Percentiles rank a stretch among this genome's conserved stretches.
These are phyloP conservation scores for Erucastrum elatum DNA, from an alignment of 345 rosid genomes.

Conservation along the genomic window DNA sequence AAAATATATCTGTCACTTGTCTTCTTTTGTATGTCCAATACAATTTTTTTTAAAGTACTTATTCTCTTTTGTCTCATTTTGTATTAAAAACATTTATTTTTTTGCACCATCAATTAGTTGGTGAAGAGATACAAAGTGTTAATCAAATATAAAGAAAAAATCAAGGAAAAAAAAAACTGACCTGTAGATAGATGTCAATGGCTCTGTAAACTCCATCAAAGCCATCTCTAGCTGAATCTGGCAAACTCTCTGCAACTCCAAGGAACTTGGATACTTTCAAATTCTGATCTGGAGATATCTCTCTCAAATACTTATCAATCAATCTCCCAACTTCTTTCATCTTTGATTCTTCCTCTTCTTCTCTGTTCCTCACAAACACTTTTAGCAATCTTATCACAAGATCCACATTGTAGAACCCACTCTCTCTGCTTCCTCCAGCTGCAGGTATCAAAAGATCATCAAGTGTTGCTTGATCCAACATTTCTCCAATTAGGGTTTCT, in stretches of 20 bases:
- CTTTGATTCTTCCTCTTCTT: slow-evolving; percentile 32
- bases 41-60: not conserved
- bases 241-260: slow-evolving; percentile 67
- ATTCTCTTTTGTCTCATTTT: slow-evolving; percentile 24
- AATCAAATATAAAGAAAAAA: not conserved
- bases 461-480: slow-evolving; percentile 69
- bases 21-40: slow-evolving; percentile 21
- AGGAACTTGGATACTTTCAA: slow-evolving; percentile 63
- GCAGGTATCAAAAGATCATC: slow-evolving; percentile 68
- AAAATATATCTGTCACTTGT: slow-evolving; percentile 25
- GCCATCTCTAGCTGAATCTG: slow-evolving; percentile 68
- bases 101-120: slow-evolving; percentile 3
- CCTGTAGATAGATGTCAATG: slow-evolving; percentile 76
- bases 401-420: slow-evolving; percentile 54
- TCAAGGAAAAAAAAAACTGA: slow-evolving; percentile 22
- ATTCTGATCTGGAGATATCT: slow-evolving; percentile 76
- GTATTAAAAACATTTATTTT: not conserved
- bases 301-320: slow-evolving; percentile 63
- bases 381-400: slow-evolving; percentile 57
- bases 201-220: slow-evolving; percentile 81
- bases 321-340: slow-evolving; percentile 57
- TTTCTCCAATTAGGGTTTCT: slow-evolving; percentile 66
- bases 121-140: not conserved
- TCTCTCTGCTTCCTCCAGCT: slow-evolving; percentile 37
- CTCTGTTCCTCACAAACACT: slow-evolving; percentile 46